phyloP scores from a whole-genome alignment of 495 filamentous ascomycete species.

The Xylaria sp. region DNA sequence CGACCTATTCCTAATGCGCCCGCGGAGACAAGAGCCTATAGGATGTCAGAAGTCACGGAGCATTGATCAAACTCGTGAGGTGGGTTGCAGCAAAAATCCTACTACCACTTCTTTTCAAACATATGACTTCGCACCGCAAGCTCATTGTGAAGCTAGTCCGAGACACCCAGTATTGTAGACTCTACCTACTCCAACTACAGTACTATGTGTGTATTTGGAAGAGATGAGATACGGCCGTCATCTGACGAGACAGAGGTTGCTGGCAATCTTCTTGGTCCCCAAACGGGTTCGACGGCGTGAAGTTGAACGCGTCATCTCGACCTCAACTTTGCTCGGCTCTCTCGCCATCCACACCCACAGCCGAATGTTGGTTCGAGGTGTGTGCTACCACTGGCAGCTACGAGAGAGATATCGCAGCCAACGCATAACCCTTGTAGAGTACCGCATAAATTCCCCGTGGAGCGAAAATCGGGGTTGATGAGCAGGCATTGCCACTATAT shows the following conservation, averaged over 20 bases:
- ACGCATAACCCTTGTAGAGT: conserved; percentile 2
- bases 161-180: neutral
- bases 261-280: neutral
- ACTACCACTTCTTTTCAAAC: neutral
- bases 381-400: neutral
- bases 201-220: neutral
- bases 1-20: neutral
- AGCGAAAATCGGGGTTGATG: conserved; percentile 9
- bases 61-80: conserved; percentile 5
- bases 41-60: neutral
- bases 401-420: neutral
- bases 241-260: neutral
- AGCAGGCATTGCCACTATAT: conserved; percentile 5
- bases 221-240: neutral
- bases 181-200: conserved; percentile 10
- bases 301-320: conserved; percentile 7
- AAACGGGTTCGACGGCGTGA: neutral
- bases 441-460: conserved; percentile 11
- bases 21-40: conserved; percentile 3
- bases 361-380: neutral
- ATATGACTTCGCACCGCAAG: neutral
- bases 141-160: neutral
- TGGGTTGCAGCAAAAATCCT: conserved; percentile 23
- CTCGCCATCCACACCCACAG: neutral
- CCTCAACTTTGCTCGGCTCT: neutral